Evolutionary conservation across 1,284 basidiomycete species (phyloP).

Genomic region (Schizopora paradoxa): DNA sequence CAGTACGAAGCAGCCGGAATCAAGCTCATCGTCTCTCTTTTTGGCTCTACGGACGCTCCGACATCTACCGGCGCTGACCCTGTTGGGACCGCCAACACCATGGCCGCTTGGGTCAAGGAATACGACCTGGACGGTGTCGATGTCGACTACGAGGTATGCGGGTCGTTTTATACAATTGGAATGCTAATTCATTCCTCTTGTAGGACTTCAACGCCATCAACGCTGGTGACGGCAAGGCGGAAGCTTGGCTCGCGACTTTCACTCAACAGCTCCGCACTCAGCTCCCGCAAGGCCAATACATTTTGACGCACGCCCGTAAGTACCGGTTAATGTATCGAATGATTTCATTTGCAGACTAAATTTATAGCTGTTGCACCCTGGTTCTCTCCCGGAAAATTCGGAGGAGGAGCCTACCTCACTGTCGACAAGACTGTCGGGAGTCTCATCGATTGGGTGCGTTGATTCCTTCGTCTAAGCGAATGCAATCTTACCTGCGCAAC

Average conservation of each 20-base stretch:
- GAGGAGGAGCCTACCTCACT: conserved; percentile 55
- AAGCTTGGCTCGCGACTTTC: conserved; percentile 40
- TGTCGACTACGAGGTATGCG: conserved; percentile 44
- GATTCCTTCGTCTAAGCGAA: no score
- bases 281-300: conserved; percentile 31
- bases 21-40: conserved; percentile 50
- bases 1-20: conserved; percentile 54
- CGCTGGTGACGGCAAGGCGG: conserved; percentile 32
- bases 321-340: no score
- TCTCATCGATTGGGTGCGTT: conserved; percentile 45
- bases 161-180: neutral
- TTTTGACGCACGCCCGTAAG: conserved; percentile 37
- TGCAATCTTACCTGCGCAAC: conserved; percentile 2
- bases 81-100: conserved; percentile 36
- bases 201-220: conserved; percentile 46
- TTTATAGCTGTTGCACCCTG: conserved; percentile 27
- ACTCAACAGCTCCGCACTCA: conserved; percentile 33
- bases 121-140: conserved; percentile 51
- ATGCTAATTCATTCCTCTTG: neutral
- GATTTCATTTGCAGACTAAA: neutral
- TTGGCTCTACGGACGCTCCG: conserved; percentile 50
- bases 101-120: conserved; percentile 45
- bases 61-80: conserved; percentile 40
- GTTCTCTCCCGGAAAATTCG: conserved; percentile 46
- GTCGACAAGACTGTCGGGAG: conserved; percentile 51